Evolutionary conservation across 805 yeast species (phyloP).

Genomic region (Saturnispora dispora): DNA sequence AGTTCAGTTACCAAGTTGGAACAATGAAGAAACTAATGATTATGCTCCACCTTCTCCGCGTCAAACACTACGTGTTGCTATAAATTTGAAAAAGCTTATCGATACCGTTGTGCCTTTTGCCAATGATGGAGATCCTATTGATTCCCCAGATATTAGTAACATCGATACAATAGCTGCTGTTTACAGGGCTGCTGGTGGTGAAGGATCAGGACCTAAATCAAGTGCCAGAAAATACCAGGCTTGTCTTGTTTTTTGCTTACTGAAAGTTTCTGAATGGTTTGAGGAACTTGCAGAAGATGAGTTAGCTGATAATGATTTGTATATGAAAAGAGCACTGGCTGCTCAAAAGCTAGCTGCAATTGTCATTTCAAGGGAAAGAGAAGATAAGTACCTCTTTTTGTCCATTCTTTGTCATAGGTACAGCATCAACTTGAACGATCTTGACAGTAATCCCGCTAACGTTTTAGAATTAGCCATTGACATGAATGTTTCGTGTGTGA

Average conservation of each 20-base stretch:
- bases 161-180: slow-evolving; percentile 54
- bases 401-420: slow-evolving; percentile 73
- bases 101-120: slow-evolving; percentile 59
- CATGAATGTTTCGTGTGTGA: slow-evolving; percentile 67
- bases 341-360: slow-evolving; percentile 66
- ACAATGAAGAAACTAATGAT: slow-evolving; percentile 27
- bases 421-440: slow-evolving; percentile 52
- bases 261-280: slow-evolving; percentile 78
- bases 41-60: slow-evolving; percentile 47
- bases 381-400: slow-evolving; percentile 56
- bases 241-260: slow-evolving; percentile 56
- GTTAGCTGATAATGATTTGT: slow-evolving; percentile 59
- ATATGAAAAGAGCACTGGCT: slow-evolving; percentile 50
- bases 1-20: slow-evolving; percentile 17
- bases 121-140: slow-evolving; percentile 32
- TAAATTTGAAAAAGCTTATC: slow-evolving; percentile 63
- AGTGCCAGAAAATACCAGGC: slow-evolving; percentile 58
- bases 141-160: slow-evolving; percentile 39
- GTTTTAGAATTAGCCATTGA: slow-evolving; percentile 84
- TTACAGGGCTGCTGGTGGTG: slow-evolving; percentile 73
- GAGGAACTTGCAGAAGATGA: slow-evolving; percentile 48
- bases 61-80: slow-evolving; percentile 59
- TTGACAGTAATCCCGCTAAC: slow-evolving; percentile 54
- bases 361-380: slow-evolving; percentile 53
- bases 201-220: slow-evolving; percentile 50